These are phyloP conservation scores for Monilinia laxa DNA, from an alignment of 2,329 filamentous ascomycete genomes.

Conservation along the genomic window DNA sequence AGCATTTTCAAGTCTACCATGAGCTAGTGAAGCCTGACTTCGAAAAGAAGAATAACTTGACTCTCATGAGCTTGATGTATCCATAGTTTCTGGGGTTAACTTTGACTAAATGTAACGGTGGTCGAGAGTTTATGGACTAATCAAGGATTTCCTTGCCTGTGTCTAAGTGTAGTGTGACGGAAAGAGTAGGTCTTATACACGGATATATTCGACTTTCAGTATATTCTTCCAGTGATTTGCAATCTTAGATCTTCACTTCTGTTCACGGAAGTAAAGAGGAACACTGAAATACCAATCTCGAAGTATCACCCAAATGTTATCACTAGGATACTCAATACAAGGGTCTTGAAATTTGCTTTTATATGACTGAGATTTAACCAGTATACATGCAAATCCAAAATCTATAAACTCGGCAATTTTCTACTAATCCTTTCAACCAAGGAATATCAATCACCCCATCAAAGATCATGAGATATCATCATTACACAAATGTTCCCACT, in stretches of 20 bases:
- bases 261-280: not conserved
- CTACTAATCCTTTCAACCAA: not conserved
- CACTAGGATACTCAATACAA: not conserved
- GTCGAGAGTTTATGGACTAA: not conserved
- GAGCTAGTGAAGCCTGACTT: not conserved
- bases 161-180: not conserved
- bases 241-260: not conserved
- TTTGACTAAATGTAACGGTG: not conserved
- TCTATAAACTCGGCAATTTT: not conserved
- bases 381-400: not conserved
- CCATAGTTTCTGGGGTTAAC: not conserved
- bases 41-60: not conserved
- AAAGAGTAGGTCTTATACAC: not conserved
- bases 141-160: not conserved
- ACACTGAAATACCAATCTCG: not conserved
- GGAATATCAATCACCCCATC: not conserved
- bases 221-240: not conserved
- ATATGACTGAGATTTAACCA: not conserved
- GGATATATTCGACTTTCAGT: not conserved
- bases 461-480: conserved; percentile 1
- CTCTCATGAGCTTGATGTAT: not conserved
- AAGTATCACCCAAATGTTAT: too few species aligned
- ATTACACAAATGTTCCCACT: not conserved
- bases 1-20: not conserved
- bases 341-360: too few species aligned